Percentiles rank a stretch among this genome's conserved stretches.
Conservation (phyloP, 352 stramenopile species). For the Sclerospora graminicola region DNA sequence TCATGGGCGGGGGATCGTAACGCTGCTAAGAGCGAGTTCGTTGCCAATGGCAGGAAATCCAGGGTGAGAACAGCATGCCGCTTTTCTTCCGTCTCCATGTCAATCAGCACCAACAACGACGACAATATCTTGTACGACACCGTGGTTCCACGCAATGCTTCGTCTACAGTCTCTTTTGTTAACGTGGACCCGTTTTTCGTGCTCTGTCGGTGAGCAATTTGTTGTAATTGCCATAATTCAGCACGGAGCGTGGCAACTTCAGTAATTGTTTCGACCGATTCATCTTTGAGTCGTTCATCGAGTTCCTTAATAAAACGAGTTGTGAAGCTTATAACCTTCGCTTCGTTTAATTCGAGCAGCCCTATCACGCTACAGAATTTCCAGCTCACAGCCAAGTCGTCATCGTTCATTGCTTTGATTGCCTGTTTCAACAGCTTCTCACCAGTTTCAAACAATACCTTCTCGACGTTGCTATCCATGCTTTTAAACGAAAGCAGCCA, state of each 20-base stretch:
- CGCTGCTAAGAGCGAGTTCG: slow-evolving; percentile 35
- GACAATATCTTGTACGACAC: slow-evolving; percentile 50
- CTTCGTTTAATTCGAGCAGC: slow-evolving; percentile 29
- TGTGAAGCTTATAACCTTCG: slow-evolving; percentile 33
- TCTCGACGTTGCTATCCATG: slow-evolving; percentile 14
- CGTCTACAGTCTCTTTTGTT: slow-evolving; percentile 20
- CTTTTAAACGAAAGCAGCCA: slow-evolving; percentile 19
- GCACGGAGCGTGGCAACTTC: slow-evolving; percentile 29
- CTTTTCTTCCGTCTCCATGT: slow-evolving; percentile 41
- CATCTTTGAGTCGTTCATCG: slow-evolving; percentile 15
- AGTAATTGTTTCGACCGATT: background rate
- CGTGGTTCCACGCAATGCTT: slow-evolving; percentile 31
- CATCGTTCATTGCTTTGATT: background rate
- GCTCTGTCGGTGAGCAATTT: slow-evolving; percentile 34
- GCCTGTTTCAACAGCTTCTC: slow-evolving; percentile 15
- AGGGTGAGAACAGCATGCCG: slow-evolving; percentile 36
- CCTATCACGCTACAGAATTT: slow-evolving; percentile 57
- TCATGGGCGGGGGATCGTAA: slow-evolving; percentile 58
- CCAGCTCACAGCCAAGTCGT: slow-evolving; percentile 47
- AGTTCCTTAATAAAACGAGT: slow-evolving; percentile 27
- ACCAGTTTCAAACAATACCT: slow-evolving; percentile 23
- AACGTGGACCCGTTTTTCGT: slow-evolving; percentile 6
- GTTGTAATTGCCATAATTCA: slow-evolving; percentile 62
- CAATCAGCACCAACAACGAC: slow-evolving; percentile 44
- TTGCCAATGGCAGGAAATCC: slow-evolving; percentile 22